These are phyloP conservation scores for Colletotrichum endophyticum DNA, from an alignment of 2,329 filamentous ascomycete genomes.

Conservation along the genomic window DNA sequence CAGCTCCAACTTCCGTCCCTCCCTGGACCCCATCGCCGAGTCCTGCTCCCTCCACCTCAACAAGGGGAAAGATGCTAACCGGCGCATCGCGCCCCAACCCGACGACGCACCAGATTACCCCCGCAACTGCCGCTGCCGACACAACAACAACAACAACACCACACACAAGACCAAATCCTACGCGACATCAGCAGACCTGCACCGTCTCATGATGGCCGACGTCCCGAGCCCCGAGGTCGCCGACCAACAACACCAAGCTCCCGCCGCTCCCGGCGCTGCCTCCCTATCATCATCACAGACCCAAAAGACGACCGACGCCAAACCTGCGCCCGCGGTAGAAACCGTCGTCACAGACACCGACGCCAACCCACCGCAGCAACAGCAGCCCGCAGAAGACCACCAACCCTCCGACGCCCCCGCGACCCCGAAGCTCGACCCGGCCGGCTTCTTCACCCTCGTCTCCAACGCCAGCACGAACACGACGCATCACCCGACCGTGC, in stretches of 20 bases:
- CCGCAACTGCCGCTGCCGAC: neutral
- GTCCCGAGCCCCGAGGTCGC: neutral
- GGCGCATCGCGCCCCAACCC: neutral
- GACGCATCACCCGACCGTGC: slow-evolving; percentile 83
- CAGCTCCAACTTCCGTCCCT: slow-evolving; percentile 2
- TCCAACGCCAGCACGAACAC: slow-evolving; percentile 76
- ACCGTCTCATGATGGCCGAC: slow-evolving; percentile 17
- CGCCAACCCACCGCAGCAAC: neutral
- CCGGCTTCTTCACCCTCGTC: slow-evolving; percentile 76
- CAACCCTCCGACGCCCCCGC: neutral
- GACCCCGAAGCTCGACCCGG: slow-evolving; percentile 15
- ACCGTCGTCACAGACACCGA: neutral
- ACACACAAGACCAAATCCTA: neutral
- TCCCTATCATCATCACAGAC: slow-evolving; percentile 3
- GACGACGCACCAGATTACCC: neutral
- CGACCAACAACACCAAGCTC: neutral
- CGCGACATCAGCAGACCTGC: neutral
- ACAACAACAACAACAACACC: neutral
- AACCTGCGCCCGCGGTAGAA: neutral
- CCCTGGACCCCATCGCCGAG: slow-evolving; percentile 11
- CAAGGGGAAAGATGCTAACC: slow-evolving; percentile 12
- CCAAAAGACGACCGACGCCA: neutral
- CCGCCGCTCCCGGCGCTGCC: neutral
- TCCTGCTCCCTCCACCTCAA: neutral
- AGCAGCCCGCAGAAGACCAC: neutral